These are phyloP conservation scores for Candida ponderosae DNA, from an alignment of 805 yeast genomes.

Conservation along the genomic window DNA sequence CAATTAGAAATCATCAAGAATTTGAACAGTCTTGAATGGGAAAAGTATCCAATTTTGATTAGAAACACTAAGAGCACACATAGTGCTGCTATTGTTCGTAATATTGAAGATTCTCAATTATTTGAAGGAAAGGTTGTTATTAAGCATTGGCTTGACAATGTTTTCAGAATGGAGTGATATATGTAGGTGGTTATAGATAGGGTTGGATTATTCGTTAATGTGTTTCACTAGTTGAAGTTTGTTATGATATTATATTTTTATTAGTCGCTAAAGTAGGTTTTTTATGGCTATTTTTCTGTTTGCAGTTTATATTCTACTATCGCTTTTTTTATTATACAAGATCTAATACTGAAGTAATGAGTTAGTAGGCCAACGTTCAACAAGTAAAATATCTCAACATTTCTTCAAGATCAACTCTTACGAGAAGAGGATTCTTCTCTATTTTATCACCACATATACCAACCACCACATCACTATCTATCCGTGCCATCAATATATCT, in stretches of 20 bases:
- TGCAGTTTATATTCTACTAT: no score
- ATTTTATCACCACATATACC: not conserved
- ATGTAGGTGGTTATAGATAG: no score
- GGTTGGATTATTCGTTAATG: not conserved
- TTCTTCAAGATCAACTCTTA: not conserved
- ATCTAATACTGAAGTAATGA: no score
- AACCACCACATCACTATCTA: not conserved
- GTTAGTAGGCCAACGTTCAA: no score
- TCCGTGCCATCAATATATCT: not conserved
- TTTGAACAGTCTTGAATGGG: conserved; percentile 58
- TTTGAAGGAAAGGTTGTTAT: conserved; percentile 67
- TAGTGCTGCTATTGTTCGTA: conserved; percentile 75
- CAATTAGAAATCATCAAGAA: conserved; percentile 48
- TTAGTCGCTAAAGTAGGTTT: no score
- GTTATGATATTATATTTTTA: no score
- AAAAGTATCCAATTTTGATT: conserved; percentile 63
- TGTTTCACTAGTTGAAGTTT: no score
- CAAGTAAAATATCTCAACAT: not conserved
- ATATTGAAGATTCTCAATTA: conserved; percentile 40
- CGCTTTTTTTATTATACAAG: no score
- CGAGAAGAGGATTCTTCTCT: not conserved
- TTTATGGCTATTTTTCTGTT: no score
- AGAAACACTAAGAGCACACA: conserved; percentile 62
- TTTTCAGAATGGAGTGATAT: conserved; percentile 16
- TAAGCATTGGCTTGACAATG: conserved; percentile 50